Evolutionary conservation across 352 stramenopile species (phyloP), one percentile per base, ranked within the genome.

Genomic region (Peronospora farinosa): DNA sequence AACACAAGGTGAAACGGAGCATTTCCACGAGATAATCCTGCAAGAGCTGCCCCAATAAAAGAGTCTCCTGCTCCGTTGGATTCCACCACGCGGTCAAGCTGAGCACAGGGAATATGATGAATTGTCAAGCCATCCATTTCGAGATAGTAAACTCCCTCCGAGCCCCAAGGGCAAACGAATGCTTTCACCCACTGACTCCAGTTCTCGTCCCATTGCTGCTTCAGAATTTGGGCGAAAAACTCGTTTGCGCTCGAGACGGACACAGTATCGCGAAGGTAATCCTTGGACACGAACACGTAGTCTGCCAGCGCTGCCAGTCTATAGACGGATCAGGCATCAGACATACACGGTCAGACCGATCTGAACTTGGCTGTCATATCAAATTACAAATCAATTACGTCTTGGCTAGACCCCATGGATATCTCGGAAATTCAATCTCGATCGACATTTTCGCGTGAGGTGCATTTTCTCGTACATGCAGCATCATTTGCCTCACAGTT

Each of bases 41-140:
- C 78, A 33, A 92, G 55, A 9, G 63, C 58, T 12, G 78, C 72
- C 0, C 76, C 81, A 44, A 92, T 86, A 40, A 89, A 87, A 16
- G 78, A 62, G 45, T 92, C 78, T 4, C 81, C 81, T 3, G 81
- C 81, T 3, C 81, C 81, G 30, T 87, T 81, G 2, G 81, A 86
- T 54, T 89, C 77, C 21, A 88, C 54, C 1, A 84, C 61, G 13
- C 27, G 8, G 9, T 60, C 61, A 23, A 87, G 54, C 5, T 52
- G 36, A 31, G 55, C 38, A 40, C 77, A 59, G 4, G 53, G 25
- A 7, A 84, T 68, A 25, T 83, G 74, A 42, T 72, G 54, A 1
- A 49, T 38, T 19, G 21, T 46, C 40, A n/a, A 16, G 19, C 23
- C 47, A 13, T 17, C 33, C 35, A 68, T 63, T 8, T 77, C 52